Conservation (phyloP, 2,329 filamentous ascomycete species). For the Penicillium brasilianum region DNA sequence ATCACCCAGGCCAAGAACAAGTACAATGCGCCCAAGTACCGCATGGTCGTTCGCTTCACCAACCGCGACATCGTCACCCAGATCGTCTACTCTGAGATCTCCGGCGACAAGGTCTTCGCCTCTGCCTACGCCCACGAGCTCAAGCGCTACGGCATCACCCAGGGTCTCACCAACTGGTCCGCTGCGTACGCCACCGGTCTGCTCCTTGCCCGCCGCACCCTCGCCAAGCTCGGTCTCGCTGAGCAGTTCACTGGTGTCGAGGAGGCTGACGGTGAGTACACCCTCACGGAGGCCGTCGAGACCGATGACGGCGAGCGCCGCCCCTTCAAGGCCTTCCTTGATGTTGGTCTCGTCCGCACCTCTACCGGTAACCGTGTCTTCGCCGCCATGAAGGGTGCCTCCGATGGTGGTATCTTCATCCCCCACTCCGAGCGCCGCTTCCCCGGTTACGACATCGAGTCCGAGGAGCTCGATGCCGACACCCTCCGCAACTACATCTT, state of each 20-base stretch:
- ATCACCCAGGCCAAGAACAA: constrained; percentile 99
- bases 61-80: constrained; percentile 99
- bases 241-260: constrained; percentile 94
- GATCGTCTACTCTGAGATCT: constrained; percentile 95
- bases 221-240: constrained; percentile 96
- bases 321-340: constrained; percentile 99
- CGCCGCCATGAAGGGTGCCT: constrained; percentile 99
- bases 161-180: constrained; percentile 99
- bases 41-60: constrained; percentile 98
- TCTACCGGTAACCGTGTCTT: constrained; percentile 99
- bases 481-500: constrained; percentile 99
- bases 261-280: constrained; percentile 96
- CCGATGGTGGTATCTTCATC: constrained; percentile 94
- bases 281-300: constrained; percentile 91
- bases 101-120: constrained; percentile 94
- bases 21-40: constrained; percentile 99
- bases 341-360: constrained; percentile 95
- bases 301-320: constrained; percentile 84
- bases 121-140: constrained; percentile 97
- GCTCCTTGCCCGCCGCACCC: constrained; percentile 91
- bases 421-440: constrained; percentile 99
- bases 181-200: constrained; percentile 97
- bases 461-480: constrained; percentile 97
- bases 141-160: constrained; percentile 93
- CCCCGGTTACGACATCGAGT: constrained; percentile 96